These are phyloP conservation scores for Aspergillus avenaceus DNA, from an alignment of 495 filamentous ascomycete genomes.

Conservation along the genomic window DNA sequence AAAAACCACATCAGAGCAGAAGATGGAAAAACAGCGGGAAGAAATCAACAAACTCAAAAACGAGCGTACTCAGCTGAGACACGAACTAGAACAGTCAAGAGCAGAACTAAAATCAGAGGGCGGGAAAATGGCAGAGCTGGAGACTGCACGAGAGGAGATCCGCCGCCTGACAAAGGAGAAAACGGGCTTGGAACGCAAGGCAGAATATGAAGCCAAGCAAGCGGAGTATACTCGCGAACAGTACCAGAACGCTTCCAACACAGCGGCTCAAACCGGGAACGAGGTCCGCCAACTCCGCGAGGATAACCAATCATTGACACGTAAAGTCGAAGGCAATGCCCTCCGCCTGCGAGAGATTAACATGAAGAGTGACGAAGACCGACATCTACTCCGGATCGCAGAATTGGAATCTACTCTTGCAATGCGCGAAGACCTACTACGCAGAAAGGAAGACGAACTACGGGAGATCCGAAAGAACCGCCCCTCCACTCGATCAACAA, in stretches of 20 bases:
- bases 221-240: constrained; percentile 56
- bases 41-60: constrained; percentile 47
- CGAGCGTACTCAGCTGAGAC: constrained; percentile 42
- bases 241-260: constrained; percentile 61
- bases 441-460: constrained; percentile 59
- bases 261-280: constrained; percentile 42
- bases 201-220: constrained; percentile 48
- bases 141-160: constrained; percentile 39
- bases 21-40: constrained; percentile 35
- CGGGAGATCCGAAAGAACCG: constrained; percentile 49
- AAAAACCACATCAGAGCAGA: constrained; percentile 25
- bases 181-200: constrained; percentile 40
- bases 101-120: constrained; percentile 44
- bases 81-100: constrained; percentile 46
- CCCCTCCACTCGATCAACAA: constrained; percentile 43
- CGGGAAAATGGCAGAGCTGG: constrained; percentile 47
- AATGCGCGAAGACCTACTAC: constrained; percentile 44
- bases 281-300: constrained; percentile 48
- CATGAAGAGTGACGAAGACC: constrained; percentile 30
- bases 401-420: constrained; percentile 45
- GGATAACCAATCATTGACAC: constrained; percentile 44
- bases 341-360: constrained; percentile 50
- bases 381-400: constrained; percentile 35
- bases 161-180: constrained; percentile 40
- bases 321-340: constrained; percentile 48